phyloP scores from a whole-genome alignment of 2,329 filamentous ascomycete genomes.

The Lojkania enalia region DNA sequence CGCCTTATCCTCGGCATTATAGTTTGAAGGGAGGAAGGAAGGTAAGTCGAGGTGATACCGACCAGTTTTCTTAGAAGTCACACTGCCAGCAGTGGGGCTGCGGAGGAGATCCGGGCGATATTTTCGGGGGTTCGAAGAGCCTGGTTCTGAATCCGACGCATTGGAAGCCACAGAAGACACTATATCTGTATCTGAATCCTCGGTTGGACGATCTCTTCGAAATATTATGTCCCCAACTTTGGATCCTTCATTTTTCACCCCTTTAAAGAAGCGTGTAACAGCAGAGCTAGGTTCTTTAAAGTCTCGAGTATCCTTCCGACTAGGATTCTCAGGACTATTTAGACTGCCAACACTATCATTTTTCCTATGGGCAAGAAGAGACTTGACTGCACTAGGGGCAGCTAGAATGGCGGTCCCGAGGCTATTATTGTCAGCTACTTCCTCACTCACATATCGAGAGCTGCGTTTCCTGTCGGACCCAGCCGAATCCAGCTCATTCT shows the following conservation, averaged over 20 bases:
- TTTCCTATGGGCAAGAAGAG: constrained; percentile 39
- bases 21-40: constrained; percentile 36
- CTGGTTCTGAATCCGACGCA: constrained; percentile 38
- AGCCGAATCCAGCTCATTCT: constrained; percentile 23
- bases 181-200: constrained; percentile 51
- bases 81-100: constrained; percentile 26
- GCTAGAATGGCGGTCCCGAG: constrained; percentile 33
- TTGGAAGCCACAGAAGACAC: constrained; percentile 50
- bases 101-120: constrained; percentile 37
- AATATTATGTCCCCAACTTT: constrained; percentile 64
- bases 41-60: constrained; percentile 41
- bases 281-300: constrained; percentile 54
- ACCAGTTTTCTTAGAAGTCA: constrained; percentile 27
- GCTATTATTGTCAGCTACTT: constrained; percentile 34
- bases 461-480: constrained; percentile 28
- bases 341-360: constrained; percentile 45
- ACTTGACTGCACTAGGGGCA: constrained; percentile 40
- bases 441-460: constrained; percentile 37
- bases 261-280: constrained; percentile 77
- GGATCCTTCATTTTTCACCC: constrained; percentile 67
- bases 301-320: constrained; percentile 45
- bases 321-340: constrained; percentile 30
- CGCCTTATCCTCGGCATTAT: constrained; percentile 32
- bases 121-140: constrained; percentile 12
- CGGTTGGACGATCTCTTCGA: constrained; percentile 56